Evolutionary conservation across 805 yeast species (phyloP), one percentile per base, ranked within the genome.

Genomic region (Tetrapisispora namnaoensis): DNA sequence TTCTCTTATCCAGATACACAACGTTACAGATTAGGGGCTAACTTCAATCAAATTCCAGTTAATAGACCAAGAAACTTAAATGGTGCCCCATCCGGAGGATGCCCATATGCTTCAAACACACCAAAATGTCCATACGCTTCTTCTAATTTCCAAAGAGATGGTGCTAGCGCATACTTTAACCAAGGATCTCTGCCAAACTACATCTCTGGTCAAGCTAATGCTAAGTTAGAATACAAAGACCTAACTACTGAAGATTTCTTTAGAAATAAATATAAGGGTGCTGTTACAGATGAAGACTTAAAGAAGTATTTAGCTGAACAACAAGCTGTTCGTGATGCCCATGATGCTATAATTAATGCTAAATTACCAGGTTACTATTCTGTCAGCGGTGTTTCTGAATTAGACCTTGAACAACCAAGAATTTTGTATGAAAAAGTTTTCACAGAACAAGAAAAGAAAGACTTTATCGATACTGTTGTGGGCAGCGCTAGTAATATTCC

Each of bases 1-100:
- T 84, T 81, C 68, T 80, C 89, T 27, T 83, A 83, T 70, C 75
- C 82, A 49, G 90, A 83, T 69, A 82, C 91, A 42, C 87, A 82
- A 68, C 79, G 86, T 63, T 79, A 83, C 72, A 77, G 91, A 67
- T 74, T 83, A 59, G 90, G 90, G 50, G 67, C 75, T 44, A 83
- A 82, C 70, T 82, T 76, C 68, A 71, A 75, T 49, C 87, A 82
- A 61, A 67, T 82, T 53, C 87, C 87, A 7, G 82, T 80, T 55
- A 82, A 82, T 69, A 66, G 67, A 47, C 73, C 76, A 39, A 46
- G 37, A 27, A 46, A 46, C 34, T 41, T 46, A 28, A 40, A 46
- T 34, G 32, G 39, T 18, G 28, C 43, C n/a, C 22, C n/a, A 4
- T 36, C 30, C 20, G 22, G 24, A 3, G 13, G 21, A 14, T 45